Base-by-base conservation (phyloP, 2,329 filamentous ascomycete species). In the Penicillium italicum region DNA sequence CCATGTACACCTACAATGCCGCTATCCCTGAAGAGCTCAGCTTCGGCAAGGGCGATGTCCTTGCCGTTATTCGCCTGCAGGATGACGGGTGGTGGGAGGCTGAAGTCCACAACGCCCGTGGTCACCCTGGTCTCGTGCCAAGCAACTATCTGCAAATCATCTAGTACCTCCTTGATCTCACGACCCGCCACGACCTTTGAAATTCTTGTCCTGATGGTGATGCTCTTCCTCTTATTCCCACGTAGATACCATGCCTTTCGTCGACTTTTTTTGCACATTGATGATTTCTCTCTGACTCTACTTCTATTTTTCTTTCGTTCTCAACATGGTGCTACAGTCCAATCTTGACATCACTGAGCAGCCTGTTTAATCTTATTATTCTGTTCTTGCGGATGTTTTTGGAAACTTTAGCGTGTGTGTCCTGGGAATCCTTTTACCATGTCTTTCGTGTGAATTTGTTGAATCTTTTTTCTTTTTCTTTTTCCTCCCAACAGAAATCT, bases 11-110 rank as follows among this genome's bases (percentile, higher is more conserved):
- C 78, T 99, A 99, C 73, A 86, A 89, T 69, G 91, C 94, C 2
- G 93, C 91, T 22, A 99, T 99, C 56, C 91, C 93, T 0, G 94
- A 97, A 71, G 95, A 99, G 75, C 79, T 99, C 20, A 88, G 89
- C 14, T 99, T 99, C 73, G 81, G 82, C 44, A 99, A 99, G 77
- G 92, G 92, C 45, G 95, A 99, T 69, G 85, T 93, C 56, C 80
- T 99, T 14, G 91, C 93, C 2, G 86, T 99, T 14, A 79, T 97
- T 44, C 83, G 92, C 57, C 85, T 96, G 67, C 94, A 99, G 75
- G 94, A 99, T 71, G 94, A 99, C 70, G 94, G 94, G 20, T 99
- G 94, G 94, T 99, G 95, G 94, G 94, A 99, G 77, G 95, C 95
- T 12, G 93, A 97, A 73, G 85, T 97, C 38, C 89, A 92, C 43